Evolutionary conservation across 1,284 basidiomycete genomes (phyloP), one percentile per base, ranked within the genome.

Genomic region (Testicularia cyperi): DNA sequence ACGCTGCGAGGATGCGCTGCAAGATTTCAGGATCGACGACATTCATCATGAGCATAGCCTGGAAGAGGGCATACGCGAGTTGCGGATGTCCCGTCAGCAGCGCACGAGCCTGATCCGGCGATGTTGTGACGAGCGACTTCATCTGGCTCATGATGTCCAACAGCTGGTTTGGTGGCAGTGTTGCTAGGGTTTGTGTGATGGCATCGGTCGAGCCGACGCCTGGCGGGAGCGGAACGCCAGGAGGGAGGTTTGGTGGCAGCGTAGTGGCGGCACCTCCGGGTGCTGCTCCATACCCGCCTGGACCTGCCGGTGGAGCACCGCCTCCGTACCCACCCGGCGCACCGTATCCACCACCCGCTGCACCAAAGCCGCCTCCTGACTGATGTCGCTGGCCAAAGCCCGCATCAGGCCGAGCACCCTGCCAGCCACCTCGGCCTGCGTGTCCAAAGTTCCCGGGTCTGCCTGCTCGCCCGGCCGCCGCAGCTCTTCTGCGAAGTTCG

Each of bases 61-160:
- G 94, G 80, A 98, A 97, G 15, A 98, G 82, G 1, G 94, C 94
- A 75, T 97, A 98, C 2, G 91, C 87, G 14, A 96, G 82, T 78
- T 98, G 94, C 13, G 95, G 94, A 69, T 96, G 87, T 7, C 84
- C 81, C 8, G 85, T 80, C 24, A 99, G 83, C 25, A 98, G 79
- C 4, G 83, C 80, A 35, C 86, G 82, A 24, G 94, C 92, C 78
- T 92, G 87, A 30, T 96, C 92, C 3, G 92, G 91, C 56, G 91
- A 87, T 0, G 86, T 88, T 20, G 89, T 86, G 21, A 95, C 86
- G 70, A 96, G 90, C 2, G 87, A 86, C 88, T 97, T 97, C 88
- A 96, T 95, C 78, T 96, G 90, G 22, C 87, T 87, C 67, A 98
- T 81, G n/a, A 97, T 88, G 78, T 98, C 94, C 77, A 94, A 85